These are phyloP conservation scores for Sporisorium scitamineum DNA, from an alignment of 1,284 basidiomycete species.

Conservation along the genomic window DNA sequence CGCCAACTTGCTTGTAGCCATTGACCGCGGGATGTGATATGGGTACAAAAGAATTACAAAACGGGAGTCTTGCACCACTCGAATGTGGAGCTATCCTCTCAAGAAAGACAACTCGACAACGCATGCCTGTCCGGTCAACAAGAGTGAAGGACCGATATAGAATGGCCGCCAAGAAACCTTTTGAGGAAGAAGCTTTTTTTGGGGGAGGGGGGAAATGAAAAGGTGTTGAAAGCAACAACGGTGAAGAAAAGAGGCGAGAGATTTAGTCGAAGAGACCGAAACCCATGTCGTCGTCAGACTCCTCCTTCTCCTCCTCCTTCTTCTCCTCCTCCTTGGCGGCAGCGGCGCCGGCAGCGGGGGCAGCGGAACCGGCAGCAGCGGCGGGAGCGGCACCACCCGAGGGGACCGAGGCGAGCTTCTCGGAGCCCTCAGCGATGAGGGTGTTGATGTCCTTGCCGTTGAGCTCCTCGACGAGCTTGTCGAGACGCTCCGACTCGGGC, in stretches of 20 bases:
- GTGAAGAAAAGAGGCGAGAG: not conserved
- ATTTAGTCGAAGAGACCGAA: conserved; percentile 69
- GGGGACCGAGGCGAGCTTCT: conserved; percentile 91
- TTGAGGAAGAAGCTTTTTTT: conserved; percentile 14
- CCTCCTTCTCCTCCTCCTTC: conserved; percentile 69
- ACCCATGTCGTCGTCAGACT: conserved; percentile 68
- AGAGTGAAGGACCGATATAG: not conserved
- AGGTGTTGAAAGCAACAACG: conserved; percentile 10
- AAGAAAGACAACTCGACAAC: not conserved
- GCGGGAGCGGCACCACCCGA: conserved; percentile 69
- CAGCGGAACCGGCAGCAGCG: conserved; percentile 73
- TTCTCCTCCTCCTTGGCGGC: conserved; percentile 76
- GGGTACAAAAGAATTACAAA: conserved; percentile 2
- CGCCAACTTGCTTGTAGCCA: conserved; percentile 7
- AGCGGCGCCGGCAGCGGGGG: conserved; percentile 76
- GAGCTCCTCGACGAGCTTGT: conserved; percentile 90
- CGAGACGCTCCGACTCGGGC: conserved; percentile 84
- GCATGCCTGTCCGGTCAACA: not conserved
- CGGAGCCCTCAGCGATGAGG: conserved; percentile 91
- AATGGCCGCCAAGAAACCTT: not conserved
- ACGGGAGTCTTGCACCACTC: conserved; percentile 4
- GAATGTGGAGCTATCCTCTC: not conserved
- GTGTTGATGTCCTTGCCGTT: conserved; percentile 85
- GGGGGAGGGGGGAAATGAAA: not conserved
- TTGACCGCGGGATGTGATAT: not conserved